Conservation (phyloP, 2,329 filamentous ascomycete species). For the Thyridium curvatum region DNA sequence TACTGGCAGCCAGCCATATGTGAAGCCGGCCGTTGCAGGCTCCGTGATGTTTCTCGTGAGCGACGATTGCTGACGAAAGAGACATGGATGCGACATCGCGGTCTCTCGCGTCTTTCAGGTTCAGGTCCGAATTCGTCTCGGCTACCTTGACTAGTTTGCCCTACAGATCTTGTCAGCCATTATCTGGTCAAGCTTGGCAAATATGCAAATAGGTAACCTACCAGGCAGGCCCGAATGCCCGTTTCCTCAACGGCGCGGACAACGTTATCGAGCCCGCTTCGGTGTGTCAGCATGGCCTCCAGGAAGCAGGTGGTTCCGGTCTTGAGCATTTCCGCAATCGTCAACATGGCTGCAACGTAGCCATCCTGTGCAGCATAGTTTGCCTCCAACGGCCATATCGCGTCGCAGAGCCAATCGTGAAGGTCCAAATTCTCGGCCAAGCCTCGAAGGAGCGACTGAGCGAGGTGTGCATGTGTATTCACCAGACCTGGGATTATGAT, state of each 20-base stretch:
- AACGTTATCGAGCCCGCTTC: conserved; percentile 16
- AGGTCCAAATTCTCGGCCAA: conserved; percentile 42
- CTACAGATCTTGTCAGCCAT: conserved; percentile 6
- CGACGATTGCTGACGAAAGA: too few species aligned
- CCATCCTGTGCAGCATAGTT: conserved; percentile 30
- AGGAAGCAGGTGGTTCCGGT: conserved; percentile 44
- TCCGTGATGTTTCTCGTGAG: too few species aligned
- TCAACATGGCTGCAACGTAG: conserved; percentile 38
- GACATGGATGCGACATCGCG: conserved; percentile 25
- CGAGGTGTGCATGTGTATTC: conserved; percentile 43
- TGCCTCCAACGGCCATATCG: conserved; percentile 33
- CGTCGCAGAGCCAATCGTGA: conserved; percentile 43
- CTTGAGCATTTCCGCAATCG: conserved; percentile 43
- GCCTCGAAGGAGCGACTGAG: conserved; percentile 40
- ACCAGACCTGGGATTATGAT: conserved; percentile 43
- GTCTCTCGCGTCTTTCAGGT: conserved; percentile 26
- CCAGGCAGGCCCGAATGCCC: conserved; percentile 15
- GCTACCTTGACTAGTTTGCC: conserved; percentile 28
- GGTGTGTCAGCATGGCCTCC: conserved; percentile 38
- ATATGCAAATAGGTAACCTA: too few species aligned
- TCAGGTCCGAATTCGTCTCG: conserved; percentile 23
- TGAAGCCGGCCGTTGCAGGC: conserved; percentile 31
- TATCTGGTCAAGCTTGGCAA: neutral
- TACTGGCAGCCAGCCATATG: conserved; percentile 40
- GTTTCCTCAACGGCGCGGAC: conserved; percentile 11